phyloP scores from a whole-genome alignment of 495 filamentous ascomycete species.

The Neurospora terricola region DNA sequence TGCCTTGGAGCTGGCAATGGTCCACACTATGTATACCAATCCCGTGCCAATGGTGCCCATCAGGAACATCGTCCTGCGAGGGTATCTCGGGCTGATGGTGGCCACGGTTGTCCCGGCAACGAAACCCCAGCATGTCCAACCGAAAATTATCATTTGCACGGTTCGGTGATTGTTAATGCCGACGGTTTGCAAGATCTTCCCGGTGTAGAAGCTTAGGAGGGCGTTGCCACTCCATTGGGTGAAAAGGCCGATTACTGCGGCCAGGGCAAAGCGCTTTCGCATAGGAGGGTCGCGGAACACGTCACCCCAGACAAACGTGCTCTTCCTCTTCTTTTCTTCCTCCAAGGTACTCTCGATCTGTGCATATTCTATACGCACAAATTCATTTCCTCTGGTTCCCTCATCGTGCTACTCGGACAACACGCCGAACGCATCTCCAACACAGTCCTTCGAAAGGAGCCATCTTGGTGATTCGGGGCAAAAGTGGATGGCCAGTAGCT shows the following conservation, averaged over 20 bases:
- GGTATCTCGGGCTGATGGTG: not conserved
- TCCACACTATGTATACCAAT: not conserved
- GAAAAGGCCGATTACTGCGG: not conserved
- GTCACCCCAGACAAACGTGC: no score
- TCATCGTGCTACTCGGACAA: no score
- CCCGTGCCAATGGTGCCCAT: not conserved
- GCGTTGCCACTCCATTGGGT: not conserved
- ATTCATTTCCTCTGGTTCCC: no score
- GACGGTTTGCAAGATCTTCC: not conserved
- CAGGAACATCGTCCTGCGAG: not conserved
- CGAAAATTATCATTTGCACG: not conserved
- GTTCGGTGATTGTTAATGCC: not conserved
- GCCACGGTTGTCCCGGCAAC: not conserved
- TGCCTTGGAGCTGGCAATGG: not conserved
- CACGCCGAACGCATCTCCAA: no score
- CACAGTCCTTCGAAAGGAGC: no score
- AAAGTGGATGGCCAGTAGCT: no score
- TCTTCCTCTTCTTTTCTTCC: no score
- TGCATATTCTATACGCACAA: no score
- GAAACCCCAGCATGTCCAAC: not conserved
- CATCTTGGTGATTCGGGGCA: no score
- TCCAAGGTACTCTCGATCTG: not conserved
- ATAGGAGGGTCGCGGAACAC: not conserved
- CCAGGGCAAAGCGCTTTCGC: not conserved
- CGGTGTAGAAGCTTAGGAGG: not conserved